Base-by-base conservation (phyloP, 169 alveolate genomes). In the Plasmodium malariae region DNA sequence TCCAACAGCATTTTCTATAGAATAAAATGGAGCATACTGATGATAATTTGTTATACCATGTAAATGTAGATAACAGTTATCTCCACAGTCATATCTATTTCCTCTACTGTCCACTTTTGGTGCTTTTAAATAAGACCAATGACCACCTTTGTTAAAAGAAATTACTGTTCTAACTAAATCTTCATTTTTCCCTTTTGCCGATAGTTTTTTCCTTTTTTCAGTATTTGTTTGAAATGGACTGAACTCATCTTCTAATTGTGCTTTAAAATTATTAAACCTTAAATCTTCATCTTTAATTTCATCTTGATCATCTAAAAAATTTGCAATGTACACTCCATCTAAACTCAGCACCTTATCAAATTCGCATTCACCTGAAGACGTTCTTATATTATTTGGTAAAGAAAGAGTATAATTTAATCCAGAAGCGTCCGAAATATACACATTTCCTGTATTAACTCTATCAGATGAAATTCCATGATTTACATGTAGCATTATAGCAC, bases 81-180 rank as follows among this genome's bases (percentile, higher is more conserved):
- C 97, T 6, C 95, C 97, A 88, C 99, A 98, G 49, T 97, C 97
- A 65, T 95, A 95, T 60, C 90, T 88, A 88, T 96, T 96, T 26
- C 99, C 99, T 34, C 95, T 89, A 68, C 98, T 94, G 91, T 98
- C 99, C 48, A 92, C 94, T 21, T 94, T 95, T 0, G 99, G 99
- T 12, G 99, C 98, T 80, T 95, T 96, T 40, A 99, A 88, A 76
- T 97, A 95, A 9, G 97, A 94, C 99, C 99, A 99, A 60, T 92
- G 96, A 0, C 99, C 99, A 21, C 99, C 99, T 91, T 98, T 99
- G 93, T 99, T 98, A 93, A 97, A 98, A 11, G 99, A 97, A 45
- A 98, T 98, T 40, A 95, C 98, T 11, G 99, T 97, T 69, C 98
- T 87, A 12, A 96, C 93, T 26, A 87, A 83, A 40, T 91, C 89